Base-by-base conservation (phyloP, 2,329 filamentous ascomycete species). In the Colletotrichum orbiculare region DNA sequence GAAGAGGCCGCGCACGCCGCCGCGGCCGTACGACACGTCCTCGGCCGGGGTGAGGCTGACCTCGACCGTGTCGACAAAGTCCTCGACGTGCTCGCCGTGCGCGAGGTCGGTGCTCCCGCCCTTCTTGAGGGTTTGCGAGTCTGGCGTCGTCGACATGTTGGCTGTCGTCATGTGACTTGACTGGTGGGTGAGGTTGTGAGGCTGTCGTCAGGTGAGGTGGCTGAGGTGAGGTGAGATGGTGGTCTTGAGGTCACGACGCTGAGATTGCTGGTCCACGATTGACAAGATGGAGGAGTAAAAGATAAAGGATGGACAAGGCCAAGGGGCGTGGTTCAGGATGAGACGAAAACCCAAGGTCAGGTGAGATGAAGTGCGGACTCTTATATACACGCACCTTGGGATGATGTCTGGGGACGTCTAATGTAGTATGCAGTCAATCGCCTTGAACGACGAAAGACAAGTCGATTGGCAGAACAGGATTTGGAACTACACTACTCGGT, bases 21-120 rank as follows among this genome's bases (percentile, higher is more conserved):
- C 49, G 4, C 55, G 43, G 56, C 65, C 65, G 53, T 67, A 67
- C 2, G 64, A 65, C 13, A 67, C 60, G 7, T 64, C 60, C 34
- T 62, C 59, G 59, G 59, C 59, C 10, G 59, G 59, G 45, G 11
- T 57, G 46, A 62, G 46, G 46, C 46, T 62, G 46, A 62, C 57
- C 13, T 62, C 59, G 59, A 57, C 59, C 13, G 38, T 37, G 38
- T 62, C 59, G 46, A 62, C 50, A 46, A 57, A 62, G 59, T 62
- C 53, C 59, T 62, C 59, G 17, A 62, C 59, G 39, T 62, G 59
- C 39, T 62, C 59, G 13, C 58, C 58, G 37, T 55, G 59, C 10
- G 35, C 43, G 34, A 56, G 43, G 46, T 57, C 59, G 46, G 43
- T 10, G 46, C 59, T 62, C 54, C 38, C 15, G 52, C 43, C 46